Conservation (phyloP, 495 filamentous ascomycete species). For the Staphylotrichum longicolle region DNA sequence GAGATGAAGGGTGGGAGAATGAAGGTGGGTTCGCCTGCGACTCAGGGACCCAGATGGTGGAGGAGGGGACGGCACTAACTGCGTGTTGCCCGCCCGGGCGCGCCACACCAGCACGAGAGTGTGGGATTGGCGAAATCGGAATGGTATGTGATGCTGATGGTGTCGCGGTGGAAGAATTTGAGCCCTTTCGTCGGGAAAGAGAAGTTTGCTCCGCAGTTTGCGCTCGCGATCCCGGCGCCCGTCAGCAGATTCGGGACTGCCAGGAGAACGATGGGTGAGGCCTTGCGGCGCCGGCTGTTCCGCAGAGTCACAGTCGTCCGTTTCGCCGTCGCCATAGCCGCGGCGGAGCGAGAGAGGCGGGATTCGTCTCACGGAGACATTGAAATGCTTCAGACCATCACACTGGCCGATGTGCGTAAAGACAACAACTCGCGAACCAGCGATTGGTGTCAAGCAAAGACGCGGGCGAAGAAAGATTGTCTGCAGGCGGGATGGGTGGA, state of each 20-base stretch:
- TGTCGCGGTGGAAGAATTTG: conserved; percentile 26
- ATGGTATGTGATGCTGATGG: conserved; percentile 31
- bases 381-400: conserved; percentile 7
- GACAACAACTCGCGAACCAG: too few species aligned
- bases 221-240: conserved; percentile 17
- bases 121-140: conserved; percentile 27
- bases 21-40: conserved; percentile 6
- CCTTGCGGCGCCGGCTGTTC: conserved; percentile 19
- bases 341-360: conserved; percentile 25
- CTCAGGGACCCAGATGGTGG: conserved; percentile 6
- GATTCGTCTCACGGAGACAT: conserved; percentile 25
- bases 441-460: not conserved
- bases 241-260: conserved; percentile 24
- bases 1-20: not conserved
- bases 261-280: conserved; percentile 18
- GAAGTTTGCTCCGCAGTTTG: conserved; percentile 25
- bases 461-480: not conserved
- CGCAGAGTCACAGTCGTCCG: conserved; percentile 14
- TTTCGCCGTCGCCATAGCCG: conserved; percentile 33
- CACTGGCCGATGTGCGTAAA: not conserved
- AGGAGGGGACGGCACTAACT: conserved; percentile 25
- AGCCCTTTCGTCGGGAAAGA: conserved; percentile 20
- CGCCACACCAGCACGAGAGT: conserved; percentile 31
- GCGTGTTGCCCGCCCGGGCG: conserved; percentile 16
- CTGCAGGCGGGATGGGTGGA: conserved; percentile 4